A percentile compares a stretch with the other conserved stretches of the same genome.
phyloP scores from a whole-genome alignment of 805 yeast species.

The Pichia cabralensis region DNA sequence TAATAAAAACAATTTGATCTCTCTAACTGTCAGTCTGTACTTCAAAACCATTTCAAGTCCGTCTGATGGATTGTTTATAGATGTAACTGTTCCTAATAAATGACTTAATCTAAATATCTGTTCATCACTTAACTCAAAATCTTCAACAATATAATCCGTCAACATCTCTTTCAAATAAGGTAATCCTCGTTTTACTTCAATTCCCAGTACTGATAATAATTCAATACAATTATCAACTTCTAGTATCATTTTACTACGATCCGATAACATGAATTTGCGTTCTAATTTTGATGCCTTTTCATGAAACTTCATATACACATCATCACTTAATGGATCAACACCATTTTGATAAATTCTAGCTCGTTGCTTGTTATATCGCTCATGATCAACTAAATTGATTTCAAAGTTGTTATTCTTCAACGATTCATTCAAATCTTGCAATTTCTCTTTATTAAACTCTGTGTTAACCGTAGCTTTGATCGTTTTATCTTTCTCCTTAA shows the following conservation, averaged over 20 bases:
- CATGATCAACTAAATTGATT: constrained; percentile 14
- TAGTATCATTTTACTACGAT: constrained; percentile 38
- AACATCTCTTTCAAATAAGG: constrained; percentile 5
- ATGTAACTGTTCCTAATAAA: constrained; percentile 28
- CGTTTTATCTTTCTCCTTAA: neutral
- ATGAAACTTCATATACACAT: constrained; percentile 37
- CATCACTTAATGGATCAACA: constrained; percentile 40
- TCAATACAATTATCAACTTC: constrained; percentile 50
- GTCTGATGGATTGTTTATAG: constrained; percentile 38
- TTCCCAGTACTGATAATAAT: constrained; percentile 30
- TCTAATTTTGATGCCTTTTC: constrained; percentile 56
- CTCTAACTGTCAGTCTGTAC: constrained; percentile 40
- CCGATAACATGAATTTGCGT: constrained; percentile 44
- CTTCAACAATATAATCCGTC: constrained; percentile 4
- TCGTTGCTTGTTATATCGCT: constrained; percentile 4
- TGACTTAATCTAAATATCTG: constrained; percentile 4
- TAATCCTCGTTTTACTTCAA: constrained; percentile 11
- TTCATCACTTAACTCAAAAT: constrained; percentile 8
- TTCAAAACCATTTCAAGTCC: constrained; percentile 41
- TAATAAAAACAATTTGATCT: constrained; percentile 29
- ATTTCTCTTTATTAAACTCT: neutral
- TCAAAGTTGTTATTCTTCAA: constrained; percentile 8
- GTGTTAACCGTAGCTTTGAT: neutral
- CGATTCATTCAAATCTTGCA: neutral
- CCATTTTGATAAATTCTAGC: neutral